Percentiles rank a stretch among this genome's conserved stretches.
Evolutionary conservation across 2,329 filamentous ascomycete genomes (phyloP).

Genomic region (Penicillium sp.): DNA sequence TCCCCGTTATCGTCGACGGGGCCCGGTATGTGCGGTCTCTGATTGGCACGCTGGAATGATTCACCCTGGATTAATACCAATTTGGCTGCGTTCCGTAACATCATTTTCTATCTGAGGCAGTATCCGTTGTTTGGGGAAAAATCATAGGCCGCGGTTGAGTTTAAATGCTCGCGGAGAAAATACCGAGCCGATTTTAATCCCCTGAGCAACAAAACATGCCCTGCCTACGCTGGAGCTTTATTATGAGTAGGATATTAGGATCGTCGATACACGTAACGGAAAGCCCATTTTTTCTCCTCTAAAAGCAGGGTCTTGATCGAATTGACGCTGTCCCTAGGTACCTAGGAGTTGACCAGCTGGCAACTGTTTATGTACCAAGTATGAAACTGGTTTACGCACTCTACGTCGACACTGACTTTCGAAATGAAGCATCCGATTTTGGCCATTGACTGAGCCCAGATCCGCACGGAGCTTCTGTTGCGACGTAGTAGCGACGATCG

Average conservation of each 20-base stretch:
- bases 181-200: neutral
- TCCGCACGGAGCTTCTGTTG: conserved; percentile 4
- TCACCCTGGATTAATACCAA: conserved; percentile 15
- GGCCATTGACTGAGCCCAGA: conserved; percentile 1
- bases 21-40: conserved; percentile 19
- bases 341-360: neutral
- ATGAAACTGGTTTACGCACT: neutral
- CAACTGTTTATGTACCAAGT: neutral
- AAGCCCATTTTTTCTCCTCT: neutral
- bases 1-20: conserved; percentile 23
- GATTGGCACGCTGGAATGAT: conserved; percentile 24
- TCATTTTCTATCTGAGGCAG: conserved; percentile 2
- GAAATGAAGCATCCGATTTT: neutral
- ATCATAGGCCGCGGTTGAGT: neutral
- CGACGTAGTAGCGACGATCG: conserved; percentile 7
- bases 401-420: neutral
- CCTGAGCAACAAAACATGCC: conserved; percentile 2
- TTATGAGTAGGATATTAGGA: neutral
- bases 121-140: neutral
- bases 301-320: neutral
- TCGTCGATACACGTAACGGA: neutral
- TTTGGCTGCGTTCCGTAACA: conserved; percentile 9
- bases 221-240: neutral
- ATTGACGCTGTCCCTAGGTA: neutral
- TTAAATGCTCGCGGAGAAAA: neutral